Conservation (phyloP, 306 rosid genomes). For the Senna siamea region DNA sequence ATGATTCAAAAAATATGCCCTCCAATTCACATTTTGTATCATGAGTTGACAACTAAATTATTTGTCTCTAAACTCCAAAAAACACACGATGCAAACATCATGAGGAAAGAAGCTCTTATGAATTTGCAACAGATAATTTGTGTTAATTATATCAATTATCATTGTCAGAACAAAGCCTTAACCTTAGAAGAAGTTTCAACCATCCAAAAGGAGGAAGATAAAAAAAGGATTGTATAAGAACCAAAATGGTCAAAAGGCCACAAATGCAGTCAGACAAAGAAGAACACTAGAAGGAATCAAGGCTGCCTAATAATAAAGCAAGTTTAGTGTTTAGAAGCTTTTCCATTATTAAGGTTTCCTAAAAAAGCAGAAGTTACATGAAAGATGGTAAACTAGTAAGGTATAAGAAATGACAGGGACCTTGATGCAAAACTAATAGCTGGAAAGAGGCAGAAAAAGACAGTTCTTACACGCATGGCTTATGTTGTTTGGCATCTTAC, state of each 20-base stretch:
- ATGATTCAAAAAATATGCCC: neutral
- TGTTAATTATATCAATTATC: constrained; percentile 12
- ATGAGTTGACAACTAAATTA: neutral
- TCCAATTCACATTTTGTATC: neutral
- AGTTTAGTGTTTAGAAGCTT: constrained; percentile 2
- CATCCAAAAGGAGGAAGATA: constrained; percentile 1
- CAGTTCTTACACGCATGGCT: neutral
- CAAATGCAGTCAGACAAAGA: constrained; percentile 28
- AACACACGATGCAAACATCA: neutral
- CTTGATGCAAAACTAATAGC: neutral
- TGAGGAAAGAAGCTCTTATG: neutral
- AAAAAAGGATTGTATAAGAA: constrained; percentile 10
- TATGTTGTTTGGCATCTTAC: neutral
- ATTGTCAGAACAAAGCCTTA: neutral
- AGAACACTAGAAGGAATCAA: constrained; percentile 11
- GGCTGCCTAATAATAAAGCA: constrained; percentile 20
- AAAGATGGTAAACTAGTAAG: neutral
- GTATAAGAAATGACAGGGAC: neutral
- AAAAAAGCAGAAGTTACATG: neutral
- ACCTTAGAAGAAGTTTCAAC: neutral
- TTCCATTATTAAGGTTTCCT: constrained; percentile 19
- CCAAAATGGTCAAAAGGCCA: constrained; percentile 1
- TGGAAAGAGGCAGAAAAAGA: constrained; percentile 3
- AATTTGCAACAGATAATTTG: neutral
- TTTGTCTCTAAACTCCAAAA: constrained; percentile 6